Conservation (phyloP, 2,329 filamentous ascomycete species). For the Aureobasidium sp. region DNA sequence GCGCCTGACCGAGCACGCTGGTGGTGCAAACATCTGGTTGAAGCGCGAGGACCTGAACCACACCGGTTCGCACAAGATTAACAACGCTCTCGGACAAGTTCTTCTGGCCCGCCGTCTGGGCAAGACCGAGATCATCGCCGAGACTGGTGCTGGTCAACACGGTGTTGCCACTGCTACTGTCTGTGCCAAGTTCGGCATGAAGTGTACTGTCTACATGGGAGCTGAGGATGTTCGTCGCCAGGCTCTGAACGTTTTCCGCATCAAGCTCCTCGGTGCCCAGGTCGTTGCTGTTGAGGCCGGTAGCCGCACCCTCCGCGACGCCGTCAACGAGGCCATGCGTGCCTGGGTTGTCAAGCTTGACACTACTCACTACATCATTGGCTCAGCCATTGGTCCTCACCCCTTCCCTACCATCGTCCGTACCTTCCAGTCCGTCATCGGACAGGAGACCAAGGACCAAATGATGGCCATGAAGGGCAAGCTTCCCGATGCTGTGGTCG, state of each 20-base stretch:
- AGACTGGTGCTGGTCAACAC: constrained; percentile 95
- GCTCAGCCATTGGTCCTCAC: constrained; percentile 93
- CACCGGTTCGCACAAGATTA: constrained; percentile 98
- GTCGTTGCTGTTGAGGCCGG: constrained; percentile 92
- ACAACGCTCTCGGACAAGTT: constrained; percentile 92
- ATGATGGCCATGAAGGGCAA: constrained; percentile 79
- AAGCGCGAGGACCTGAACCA: constrained; percentile 98
- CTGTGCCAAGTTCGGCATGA: constrained; percentile 96
- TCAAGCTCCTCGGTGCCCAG: constrained; percentile 88
- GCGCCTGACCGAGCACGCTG: constrained; percentile 78
- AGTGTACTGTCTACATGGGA: constrained; percentile 97
- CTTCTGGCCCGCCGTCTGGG: constrained; percentile 78
- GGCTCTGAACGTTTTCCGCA: constrained; percentile 96
- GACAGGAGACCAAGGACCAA: constrained; percentile 87
- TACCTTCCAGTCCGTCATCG: constrained; percentile 96
- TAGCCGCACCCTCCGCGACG: constrained; percentile 54
- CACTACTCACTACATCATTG: constrained; percentile 97
- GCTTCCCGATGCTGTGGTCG: constrained; percentile 91
- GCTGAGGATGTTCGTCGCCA: constrained; percentile 94
- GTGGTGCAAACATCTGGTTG: constrained; percentile 92
- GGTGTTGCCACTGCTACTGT: constrained; percentile 96
- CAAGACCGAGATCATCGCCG: constrained; percentile 95
- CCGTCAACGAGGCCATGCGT: constrained; percentile 91
- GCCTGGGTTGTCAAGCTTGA: constrained; percentile 90
- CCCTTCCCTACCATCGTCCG: constrained; percentile 97